These are phyloP conservation scores for Botryobasidium botryosum DNA, from an alignment of 768 basidiomycete species.

Conservation along the genomic window DNA sequence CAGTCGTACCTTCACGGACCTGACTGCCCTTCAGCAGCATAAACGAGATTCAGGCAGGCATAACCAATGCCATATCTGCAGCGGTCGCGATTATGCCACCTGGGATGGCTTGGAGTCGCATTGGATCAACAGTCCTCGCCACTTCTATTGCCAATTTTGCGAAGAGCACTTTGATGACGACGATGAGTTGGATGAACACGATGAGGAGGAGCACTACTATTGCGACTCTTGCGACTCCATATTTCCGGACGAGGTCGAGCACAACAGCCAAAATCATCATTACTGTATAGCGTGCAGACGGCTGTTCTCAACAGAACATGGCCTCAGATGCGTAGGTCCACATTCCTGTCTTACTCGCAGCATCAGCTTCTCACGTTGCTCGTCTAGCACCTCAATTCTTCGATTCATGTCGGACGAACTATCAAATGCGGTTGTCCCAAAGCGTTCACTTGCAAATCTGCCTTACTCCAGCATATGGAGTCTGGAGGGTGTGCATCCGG, in stretches of 20 bases:
- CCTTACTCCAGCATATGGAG: constrained; percentile 47
- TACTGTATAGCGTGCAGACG: constrained; percentile 33
- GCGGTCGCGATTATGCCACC: constrained; percentile 29
- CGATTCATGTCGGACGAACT: constrained; percentile 26
- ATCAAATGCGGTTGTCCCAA: constrained; percentile 28
- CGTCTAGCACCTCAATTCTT: constrained; percentile 35
- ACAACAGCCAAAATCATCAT: constrained; percentile 15
- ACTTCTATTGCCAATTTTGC: constrained; percentile 39
- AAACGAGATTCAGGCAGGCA: constrained; percentile 28
- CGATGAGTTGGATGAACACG: constrained; percentile 26
- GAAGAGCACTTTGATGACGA: constrained; percentile 25
- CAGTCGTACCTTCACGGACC: constrained; percentile 21
- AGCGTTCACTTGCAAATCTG: constrained; percentile 35
- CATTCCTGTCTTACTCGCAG: not conserved
- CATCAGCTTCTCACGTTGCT: not conserved
- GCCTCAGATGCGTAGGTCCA: constrained; percentile 16
- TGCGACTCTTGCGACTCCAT: constrained; percentile 26
- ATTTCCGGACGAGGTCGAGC: constrained; percentile 21
- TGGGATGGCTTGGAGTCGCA: constrained; percentile 29
- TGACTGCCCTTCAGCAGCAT: constrained; percentile 23
- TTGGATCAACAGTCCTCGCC: constrained; percentile 31
- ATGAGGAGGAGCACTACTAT: constrained; percentile 24
- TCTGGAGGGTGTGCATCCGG: constrained; percentile 38
- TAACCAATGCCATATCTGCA: constrained; percentile 30
- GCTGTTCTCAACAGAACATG: constrained; percentile 26